Evolutionary conservation across 2,329 filamentous ascomycete species (phyloP), one percentile per base, ranked within the genome.

Genomic region (Aspergillus melleus): DNA sequence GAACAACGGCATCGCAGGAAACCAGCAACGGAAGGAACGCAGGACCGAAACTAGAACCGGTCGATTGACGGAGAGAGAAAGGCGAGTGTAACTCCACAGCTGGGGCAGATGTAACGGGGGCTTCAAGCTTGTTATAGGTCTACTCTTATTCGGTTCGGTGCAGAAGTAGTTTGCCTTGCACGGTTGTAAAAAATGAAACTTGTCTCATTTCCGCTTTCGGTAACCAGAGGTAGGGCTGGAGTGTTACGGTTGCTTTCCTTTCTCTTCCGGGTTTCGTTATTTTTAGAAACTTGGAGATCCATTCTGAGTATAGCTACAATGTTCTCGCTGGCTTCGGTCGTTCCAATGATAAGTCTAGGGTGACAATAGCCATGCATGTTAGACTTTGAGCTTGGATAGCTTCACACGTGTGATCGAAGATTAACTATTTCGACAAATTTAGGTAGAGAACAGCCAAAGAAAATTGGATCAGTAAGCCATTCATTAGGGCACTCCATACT

Each of bases 191-290:
- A 42, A 57, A 30, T 58, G 59, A 65, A 29, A 61, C 49, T 52
- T 44, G 54, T 47, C 29, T 50, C 26, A 58, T 62, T 64, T 66
- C 66, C 66, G 66, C 55, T 61, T 68, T 61, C 66, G 66, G 64
- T 62, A 65, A 52, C 14, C 55, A 9, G 44, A 42, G 30, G 32
- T 42, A 36, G 52, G 32, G 51, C 47, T 49, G 14, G 24, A 20
- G 6, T n/a, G 55, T 49, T 50, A 63, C 61, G 55, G 61, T 61
- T 61, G 29, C 59, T 32, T n/a, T 56, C 46, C 14, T 32, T n/a
- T 51, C 19, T 6, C 36, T 24, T 5, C 9, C 4, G 5, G 19
- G 19, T 3, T 11, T 4, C 6, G 8, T 51, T 56, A 56, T 56
- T 56, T 56, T 56, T 56, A 49, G 49, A 53, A 59, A 59, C 42